phyloP scores from a whole-genome alignment of 371 early-diverging fungal genomes.

The Fennellomyces sp. region DNA sequence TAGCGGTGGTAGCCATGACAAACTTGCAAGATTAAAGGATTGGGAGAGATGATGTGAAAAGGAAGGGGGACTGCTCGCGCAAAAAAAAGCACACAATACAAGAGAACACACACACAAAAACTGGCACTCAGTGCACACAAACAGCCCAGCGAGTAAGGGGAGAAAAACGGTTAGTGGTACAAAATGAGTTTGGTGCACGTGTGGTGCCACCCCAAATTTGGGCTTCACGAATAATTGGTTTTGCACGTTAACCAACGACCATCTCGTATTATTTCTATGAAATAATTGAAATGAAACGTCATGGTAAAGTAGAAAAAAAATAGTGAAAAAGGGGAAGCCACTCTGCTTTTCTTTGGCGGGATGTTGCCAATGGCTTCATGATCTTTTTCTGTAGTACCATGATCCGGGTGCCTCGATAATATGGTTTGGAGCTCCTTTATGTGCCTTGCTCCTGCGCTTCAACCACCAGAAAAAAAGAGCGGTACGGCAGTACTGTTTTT shows the following conservation, averaged over 20 bases:
- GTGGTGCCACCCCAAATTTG: not conserved
- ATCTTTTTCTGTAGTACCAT: not conserved
- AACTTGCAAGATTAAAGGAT: slow-evolving; percentile 5
- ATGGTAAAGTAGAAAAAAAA: too few relatives aligned
- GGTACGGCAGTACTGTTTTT: not conserved
- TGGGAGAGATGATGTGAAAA: not conserved
- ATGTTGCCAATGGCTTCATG: too few relatives aligned
- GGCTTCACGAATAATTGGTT: too few relatives aligned
- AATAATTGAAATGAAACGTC: too few relatives aligned
- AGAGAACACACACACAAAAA: not conserved
- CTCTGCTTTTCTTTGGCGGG: too few relatives aligned
- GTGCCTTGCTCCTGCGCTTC: not conserved
- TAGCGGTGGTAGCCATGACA: slow-evolving; percentile 21
- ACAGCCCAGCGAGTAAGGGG: too few relatives aligned
- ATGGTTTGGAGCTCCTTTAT: not conserved
- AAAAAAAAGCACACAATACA: slow-evolving; percentile 1
- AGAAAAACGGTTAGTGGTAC: not conserved
- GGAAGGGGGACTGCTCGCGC: slow-evolving; percentile 3
- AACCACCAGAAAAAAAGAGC: not conserved
- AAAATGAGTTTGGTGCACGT: not conserved
- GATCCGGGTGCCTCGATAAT: not conserved
- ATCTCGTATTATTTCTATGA: too few relatives aligned
- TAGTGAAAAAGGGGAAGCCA: too few relatives aligned
- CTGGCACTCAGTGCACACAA: too few relatives aligned
- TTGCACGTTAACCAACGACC: too few relatives aligned